Percentiles rank a stretch among this genome's conserved stretches.
phyloP scores from a whole-genome alignment of 331 rosid genomes.

The Quercus lobata region DNA sequence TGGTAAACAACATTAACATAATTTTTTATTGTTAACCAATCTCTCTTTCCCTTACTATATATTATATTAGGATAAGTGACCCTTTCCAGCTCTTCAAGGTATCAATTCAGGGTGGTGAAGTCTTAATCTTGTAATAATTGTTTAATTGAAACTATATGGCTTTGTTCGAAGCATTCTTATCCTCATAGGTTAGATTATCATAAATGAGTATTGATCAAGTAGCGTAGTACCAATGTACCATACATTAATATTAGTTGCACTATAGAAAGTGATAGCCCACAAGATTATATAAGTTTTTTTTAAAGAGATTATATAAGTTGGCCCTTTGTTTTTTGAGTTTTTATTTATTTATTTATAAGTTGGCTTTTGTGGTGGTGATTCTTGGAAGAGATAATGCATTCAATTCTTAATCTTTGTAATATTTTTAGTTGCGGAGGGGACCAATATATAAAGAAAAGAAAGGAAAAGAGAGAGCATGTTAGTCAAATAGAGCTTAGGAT shows the following conservation, averaged over 20 bases:
- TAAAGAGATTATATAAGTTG: too few species aligned
- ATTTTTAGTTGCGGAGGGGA: background rate
- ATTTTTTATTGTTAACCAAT: too few species aligned
- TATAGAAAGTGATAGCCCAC: background rate
- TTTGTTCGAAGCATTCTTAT: background rate
- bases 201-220: background rate
- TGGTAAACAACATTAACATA: too few species aligned
- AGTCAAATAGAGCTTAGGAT: conserved; percentile 8
- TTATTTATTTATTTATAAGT: too few species aligned
- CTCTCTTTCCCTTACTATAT: too few species aligned
- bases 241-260: background rate
- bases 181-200: background rate
- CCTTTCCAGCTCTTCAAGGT: background rate
- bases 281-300: background rate
- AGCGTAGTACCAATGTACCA: too few species aligned
- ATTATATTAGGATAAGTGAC: background rate
- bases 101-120: background rate
- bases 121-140: background rate
- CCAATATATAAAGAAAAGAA: background rate
- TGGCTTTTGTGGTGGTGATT: conserved; percentile 7
- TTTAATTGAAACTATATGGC: background rate
- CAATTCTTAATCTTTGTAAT: background rate
- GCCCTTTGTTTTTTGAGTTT: too few species aligned
- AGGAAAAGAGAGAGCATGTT: background rate
- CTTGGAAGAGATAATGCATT: background rate